Percentiles rank a stretch among this genome's conserved stretches.
These are phyloP conservation scores for Eucalyptus cloeziana DNA, from an alignment of 345 rosid genomes.

Conservation along the genomic window DNA sequence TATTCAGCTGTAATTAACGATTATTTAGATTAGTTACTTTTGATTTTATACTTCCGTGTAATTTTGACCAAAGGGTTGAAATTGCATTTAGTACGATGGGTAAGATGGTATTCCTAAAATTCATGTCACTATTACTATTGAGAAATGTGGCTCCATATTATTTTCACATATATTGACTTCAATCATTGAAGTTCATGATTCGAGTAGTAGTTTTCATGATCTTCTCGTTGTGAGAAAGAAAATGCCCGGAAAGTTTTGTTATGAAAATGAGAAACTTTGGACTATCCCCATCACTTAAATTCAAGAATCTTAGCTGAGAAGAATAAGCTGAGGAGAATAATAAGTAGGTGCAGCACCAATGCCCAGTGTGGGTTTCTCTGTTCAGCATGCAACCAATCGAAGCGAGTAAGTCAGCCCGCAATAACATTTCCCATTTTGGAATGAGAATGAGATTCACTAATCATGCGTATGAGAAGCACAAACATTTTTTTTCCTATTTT, in stretches of 20 bases:
- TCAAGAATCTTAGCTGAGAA: not conserved
- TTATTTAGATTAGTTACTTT: not conserved
- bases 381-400: not conserved
- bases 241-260: not conserved
- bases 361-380: not conserved
- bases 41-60: not conserved
- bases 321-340: not conserved
- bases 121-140: not conserved
- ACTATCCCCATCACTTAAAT: not conserved
- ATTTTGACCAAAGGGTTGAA: not conserved
- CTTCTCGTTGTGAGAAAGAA: not conserved
- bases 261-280: not conserved
- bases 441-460: not conserved
- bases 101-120: not conserved
- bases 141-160: not conserved
- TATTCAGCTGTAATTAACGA: not conserved
- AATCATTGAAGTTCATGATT: not conserved
- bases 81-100: not conserved
- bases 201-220: not conserved
- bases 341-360: not conserved
- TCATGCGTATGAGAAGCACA: not conserved
- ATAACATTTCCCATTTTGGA: not conserved
- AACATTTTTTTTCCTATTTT: not conserved
- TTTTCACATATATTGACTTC: not conserved
- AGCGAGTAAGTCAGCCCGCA: not conserved